Conservation (phyloP, 1,284 basidiomycete genomes). For the Puccinia brachypodii region DNA sequence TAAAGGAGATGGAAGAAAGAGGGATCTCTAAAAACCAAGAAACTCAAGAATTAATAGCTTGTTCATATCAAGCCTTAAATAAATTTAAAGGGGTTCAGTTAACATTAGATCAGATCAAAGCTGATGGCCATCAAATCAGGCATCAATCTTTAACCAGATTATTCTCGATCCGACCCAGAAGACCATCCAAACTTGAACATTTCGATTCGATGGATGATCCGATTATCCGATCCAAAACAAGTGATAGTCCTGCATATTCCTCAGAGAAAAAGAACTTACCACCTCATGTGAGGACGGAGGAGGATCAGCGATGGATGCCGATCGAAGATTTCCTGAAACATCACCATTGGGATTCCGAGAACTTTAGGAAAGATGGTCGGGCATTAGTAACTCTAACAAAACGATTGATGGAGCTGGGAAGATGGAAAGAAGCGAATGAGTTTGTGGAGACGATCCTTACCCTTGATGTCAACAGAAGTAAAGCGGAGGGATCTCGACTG, state of each 20-base stretch:
- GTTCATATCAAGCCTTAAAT: slow-evolving; percentile 31
- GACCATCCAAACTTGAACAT: slow-evolving; percentile 19
- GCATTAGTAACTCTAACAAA: slow-evolving; percentile 30
- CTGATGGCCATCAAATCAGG: slow-evolving; percentile 2
- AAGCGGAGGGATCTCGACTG: background rate
- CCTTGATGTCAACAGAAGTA: background rate
- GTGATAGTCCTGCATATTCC: background rate
- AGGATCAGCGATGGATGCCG: background rate
- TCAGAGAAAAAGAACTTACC: background rate
- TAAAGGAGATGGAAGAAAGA: slow-evolving; percentile 39
- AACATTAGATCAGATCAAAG: slow-evolving; percentile 17
- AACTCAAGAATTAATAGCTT: slow-evolving; percentile 27
- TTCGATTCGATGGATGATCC: slow-evolving; percentile 40
- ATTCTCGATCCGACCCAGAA: slow-evolving; percentile 37
- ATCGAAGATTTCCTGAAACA: slow-evolving; percentile 17
- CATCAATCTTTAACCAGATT: slow-evolving; percentile 22
- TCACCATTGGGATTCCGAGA: background rate
- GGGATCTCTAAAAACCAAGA: slow-evolving; percentile 17
- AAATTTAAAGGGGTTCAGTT: slow-evolving; percentile 35
- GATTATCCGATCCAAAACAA: background rate
- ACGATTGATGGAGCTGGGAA: slow-evolving; percentile 27
- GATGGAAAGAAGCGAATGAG: slow-evolving; percentile 18
- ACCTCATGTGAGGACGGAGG: background rate
- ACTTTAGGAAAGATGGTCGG: slow-evolving; percentile 9
- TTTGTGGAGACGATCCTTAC: slow-evolving; percentile 27